phyloP scores from a whole-genome alignment of 2,329 filamentous ascomycete species.

The Pseudocercospora musae region DNA sequence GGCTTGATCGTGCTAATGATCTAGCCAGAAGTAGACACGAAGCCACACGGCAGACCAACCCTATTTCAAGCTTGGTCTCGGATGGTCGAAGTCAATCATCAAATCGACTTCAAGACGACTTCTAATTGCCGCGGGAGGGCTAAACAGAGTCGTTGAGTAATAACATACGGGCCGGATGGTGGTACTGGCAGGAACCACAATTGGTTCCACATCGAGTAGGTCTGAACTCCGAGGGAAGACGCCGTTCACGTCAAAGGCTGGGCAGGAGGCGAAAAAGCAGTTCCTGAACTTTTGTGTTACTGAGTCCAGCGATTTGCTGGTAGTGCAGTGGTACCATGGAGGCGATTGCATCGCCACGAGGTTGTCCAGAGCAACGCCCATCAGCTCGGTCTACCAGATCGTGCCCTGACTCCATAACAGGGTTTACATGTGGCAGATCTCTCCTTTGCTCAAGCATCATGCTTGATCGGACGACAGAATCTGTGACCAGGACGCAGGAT shows the following conservation, averaged over 20 bases:
- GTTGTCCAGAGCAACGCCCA: not conserved
- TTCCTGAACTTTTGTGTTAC: not conserved
- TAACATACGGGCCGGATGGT: not conserved
- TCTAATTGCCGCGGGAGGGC: constrained; percentile 1
- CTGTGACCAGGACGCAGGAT: not conserved
- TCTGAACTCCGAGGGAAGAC: not conserved
- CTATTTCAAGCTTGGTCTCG: constrained; percentile 1
- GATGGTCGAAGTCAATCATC: not conserved
- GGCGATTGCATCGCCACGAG: not conserved
- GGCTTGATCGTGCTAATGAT: not conserved
- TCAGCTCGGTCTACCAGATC: not conserved
- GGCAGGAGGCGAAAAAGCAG: not conserved
- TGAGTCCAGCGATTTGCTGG: not conserved
- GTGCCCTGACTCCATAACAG: not conserved
- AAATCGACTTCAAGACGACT: not conserved
- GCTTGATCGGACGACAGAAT: not conserved
- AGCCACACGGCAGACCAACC: not conserved
- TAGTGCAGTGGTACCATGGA: not conserved
- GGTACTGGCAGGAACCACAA: not conserved
- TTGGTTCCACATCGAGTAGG: not conserved
- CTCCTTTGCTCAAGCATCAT: not conserved
- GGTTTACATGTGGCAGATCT: not conserved
- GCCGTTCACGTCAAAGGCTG: constrained; percentile 5
- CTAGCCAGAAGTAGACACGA: not conserved
- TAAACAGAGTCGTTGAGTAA: not conserved